Base-by-base conservation (phyloP, 2,329 filamentous ascomycete genomes). In the Colletotrichum endophyticum region DNA sequence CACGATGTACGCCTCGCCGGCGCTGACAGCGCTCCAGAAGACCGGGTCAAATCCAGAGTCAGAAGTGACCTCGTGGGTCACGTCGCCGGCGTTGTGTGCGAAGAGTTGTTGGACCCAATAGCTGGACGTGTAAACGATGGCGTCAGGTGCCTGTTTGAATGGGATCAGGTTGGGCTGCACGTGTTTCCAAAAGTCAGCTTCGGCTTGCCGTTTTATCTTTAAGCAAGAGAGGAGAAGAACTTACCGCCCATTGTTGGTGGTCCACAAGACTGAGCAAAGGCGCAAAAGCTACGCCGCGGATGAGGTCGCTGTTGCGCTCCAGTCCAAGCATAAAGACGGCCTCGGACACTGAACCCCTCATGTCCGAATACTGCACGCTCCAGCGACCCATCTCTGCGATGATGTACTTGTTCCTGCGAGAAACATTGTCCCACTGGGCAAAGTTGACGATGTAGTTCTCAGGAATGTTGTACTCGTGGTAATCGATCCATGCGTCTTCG, bases 141-240 rank as follows among this genome's bases (percentile, higher is more conserved):
- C 44, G n/a, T 49, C 44, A 22, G 44, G 44, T 2, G 39, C 44
- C 1, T 49, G 44, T 22, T 49, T 49, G 44, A 49, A 22, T 1
- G n/a, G 44, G n/a, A 49, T 49, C n/a, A 49, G 6, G 44, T 49
- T 49, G 44, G 44, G 44, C 44, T 49, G 11, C 44, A 49, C n/a
- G 1, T n/a, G 12, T 22, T 49, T 49, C 11, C 44, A 49, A 8
- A 49, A 8, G 11, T 49, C 6, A 49, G 44, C 6, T 49, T 7
- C 4, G 11, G 44, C n/a, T 49, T 2, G 4, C 1, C 11, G 0
- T 49, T 4, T 49, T 2, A 13, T 6, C 3, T 0, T n/a, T 3
- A 49, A 49, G 8, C 1, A 49, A 22, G 6, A 1, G 11, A 49
- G 11, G 1, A 4, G 6, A 3, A 4, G 6, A 49, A 3, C 44